Evolutionary conservation across 73 alveolate species (phyloP).

Genomic region (Urostyla sp.): DNA sequence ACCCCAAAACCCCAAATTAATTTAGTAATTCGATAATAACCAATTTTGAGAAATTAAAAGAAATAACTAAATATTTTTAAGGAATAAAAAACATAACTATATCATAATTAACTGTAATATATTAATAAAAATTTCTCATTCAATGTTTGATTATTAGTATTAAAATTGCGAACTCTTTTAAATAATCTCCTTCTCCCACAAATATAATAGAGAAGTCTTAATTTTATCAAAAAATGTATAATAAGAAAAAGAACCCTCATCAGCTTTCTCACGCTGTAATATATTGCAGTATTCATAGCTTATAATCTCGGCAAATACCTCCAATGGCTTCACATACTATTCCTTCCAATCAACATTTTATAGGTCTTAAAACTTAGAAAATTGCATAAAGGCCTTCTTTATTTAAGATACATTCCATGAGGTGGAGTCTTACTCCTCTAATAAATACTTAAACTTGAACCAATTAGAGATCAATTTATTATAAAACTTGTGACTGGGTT

Average conservation of each 20-base stretch:
- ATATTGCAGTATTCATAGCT: conserved; percentile 12
- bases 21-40: background rate
- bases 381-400: conserved; percentile 14
- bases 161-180: conserved; percentile 40
- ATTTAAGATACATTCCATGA: conserved; percentile 11
- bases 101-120: background rate
- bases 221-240: conserved; percentile 58
- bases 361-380: background rate
- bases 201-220: conserved; percentile 48
- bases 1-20: background rate
- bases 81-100: background rate
- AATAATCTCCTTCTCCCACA: conserved; percentile 65
- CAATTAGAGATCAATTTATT: conserved; percentile 64
- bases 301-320: background rate
- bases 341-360: conserved; percentile 10
- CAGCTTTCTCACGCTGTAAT: conserved; percentile 11
- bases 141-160: background rate
- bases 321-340: conserved; percentile 9
- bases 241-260: conserved; percentile 53
- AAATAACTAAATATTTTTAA: too few species aligned
- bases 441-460: conserved; percentile 42
- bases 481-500: conserved; percentile 70
- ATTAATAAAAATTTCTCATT: background rate
- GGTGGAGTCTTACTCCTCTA: conserved; percentile 29
- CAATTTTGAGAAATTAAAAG: background rate